Evolutionary conservation across 345 rosid species (phyloP).

Genomic region (Adansonia digitata): DNA sequence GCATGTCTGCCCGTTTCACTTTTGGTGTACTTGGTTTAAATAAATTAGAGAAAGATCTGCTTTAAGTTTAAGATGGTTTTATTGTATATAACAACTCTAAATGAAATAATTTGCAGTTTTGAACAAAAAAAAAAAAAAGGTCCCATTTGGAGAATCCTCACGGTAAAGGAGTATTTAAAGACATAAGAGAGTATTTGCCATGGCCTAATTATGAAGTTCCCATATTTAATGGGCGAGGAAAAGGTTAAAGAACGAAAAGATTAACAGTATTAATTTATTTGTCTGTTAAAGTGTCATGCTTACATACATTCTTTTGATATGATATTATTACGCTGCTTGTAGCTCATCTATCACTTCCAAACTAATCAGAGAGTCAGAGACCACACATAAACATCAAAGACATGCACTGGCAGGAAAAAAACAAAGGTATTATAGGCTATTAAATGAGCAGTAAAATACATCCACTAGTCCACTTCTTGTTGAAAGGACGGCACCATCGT

Average conservation of each 20-base stretch:
- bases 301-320: not conserved
- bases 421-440: not conserved
- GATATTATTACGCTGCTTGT: not conserved
- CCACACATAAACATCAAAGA: not conserved
- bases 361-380: not conserved
- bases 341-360: not conserved
- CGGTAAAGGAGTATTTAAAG: not conserved
- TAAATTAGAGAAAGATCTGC: not conserved
- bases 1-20: not conserved
- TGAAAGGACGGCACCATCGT: slow-evolving; percentile 9
- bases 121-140: not conserved
- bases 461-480: slow-evolving; percentile 2
- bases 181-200: not conserved
- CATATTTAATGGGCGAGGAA: not conserved
- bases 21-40: not conserved
- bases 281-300: not conserved
- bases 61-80: not conserved
- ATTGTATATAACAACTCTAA: no score
- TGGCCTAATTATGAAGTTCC: not conserved
- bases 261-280: no score
- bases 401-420: slow-evolving; percentile 9
- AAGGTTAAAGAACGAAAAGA: not conserved
- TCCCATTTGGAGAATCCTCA: slow-evolving; percentile 1
- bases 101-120: not conserved
- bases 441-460: slow-evolving; percentile 8